Evolutionary conservation across 2,329 filamentous ascomycete genomes (phyloP).

Genomic region (Anisogramma anomala): DNA sequence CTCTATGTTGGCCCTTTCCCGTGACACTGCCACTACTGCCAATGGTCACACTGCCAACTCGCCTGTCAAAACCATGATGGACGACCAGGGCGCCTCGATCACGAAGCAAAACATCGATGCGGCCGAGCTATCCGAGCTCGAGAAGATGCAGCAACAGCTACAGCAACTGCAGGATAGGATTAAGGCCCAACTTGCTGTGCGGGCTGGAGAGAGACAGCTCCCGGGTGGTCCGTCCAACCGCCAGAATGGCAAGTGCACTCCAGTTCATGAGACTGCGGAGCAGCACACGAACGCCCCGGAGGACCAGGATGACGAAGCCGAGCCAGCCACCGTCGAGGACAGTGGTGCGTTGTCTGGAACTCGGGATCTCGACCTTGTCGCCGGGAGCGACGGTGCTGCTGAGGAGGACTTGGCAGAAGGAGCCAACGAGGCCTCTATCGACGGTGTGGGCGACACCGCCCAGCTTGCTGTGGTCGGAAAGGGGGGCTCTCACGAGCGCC

Average conservation of each 20-base stretch:
- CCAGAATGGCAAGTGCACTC: neutral
- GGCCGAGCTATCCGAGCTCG: conserved; percentile 4
- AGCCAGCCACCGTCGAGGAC: neutral
- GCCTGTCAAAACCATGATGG: neutral
- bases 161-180: conserved; percentile 4
- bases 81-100: neutral
- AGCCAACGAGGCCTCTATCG: neutral
- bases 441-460: neutral
- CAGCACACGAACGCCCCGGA: neutral
- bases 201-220: neutral
- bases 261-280: neutral
- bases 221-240: neutral
- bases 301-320: neutral
- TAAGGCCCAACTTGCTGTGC: neutral
- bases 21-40: neutral
- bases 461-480: neutral
- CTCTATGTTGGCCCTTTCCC: conserved; percentile 1
- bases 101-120: neutral
- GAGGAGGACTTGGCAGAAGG: neutral
- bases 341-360: neutral
- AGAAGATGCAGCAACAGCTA: conserved; percentile 2
- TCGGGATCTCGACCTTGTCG: neutral
- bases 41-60: neutral
- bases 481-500: no score
- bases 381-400: neutral